phyloP scores from a whole-genome alignment of 2,329 filamentous ascomycete species.

The Fusarium protoensiforme region DNA sequence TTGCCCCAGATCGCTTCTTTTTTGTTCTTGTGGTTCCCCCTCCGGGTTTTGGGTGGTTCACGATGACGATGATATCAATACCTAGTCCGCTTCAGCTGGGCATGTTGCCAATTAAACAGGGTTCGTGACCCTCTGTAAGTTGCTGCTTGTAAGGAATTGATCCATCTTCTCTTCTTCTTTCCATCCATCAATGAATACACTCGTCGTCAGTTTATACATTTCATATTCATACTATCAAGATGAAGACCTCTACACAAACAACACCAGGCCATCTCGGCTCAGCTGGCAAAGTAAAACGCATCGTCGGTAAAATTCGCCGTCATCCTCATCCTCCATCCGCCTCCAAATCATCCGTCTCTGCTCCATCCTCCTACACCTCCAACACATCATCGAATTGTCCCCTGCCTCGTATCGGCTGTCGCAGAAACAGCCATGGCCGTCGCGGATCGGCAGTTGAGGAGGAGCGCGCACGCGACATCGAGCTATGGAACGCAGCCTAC shows the following conservation, averaged over 20 bases:
- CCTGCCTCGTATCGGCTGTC: conserved; percentile 19
- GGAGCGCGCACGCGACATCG: conserved; percentile 38
- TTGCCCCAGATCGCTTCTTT: background rate
- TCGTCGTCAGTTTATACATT: background rate
- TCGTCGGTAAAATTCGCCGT: conserved; percentile 37
- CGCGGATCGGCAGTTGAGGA: conserved; percentile 18
- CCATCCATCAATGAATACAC: background rate
- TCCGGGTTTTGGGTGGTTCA: background rate
- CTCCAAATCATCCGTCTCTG: conserved; percentile 10
- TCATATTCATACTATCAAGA: conserved; percentile 5
- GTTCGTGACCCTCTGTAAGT: background rate
- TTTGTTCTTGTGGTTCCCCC: background rate
- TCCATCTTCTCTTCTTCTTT: background rate
- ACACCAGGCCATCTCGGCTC: conserved; percentile 16
- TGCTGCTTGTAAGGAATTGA: background rate
- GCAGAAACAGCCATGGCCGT: conserved; percentile 19
- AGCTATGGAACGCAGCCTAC: conserved; percentile 51
- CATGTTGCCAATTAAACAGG: background rate
- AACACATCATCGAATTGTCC: conserved; percentile 27
- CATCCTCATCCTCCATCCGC: conserved; percentile 24
- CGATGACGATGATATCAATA: background rate
- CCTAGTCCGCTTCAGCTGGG: conserved; percentile 1
- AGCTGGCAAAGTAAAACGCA: conserved; percentile 33
- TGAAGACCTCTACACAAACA: conserved; percentile 28
- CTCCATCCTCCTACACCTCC: conserved; percentile 26